Evolutionary conservation across 176 grass and related monocot species (phyloP).

Genomic region (Raddia distichophylla): DNA sequence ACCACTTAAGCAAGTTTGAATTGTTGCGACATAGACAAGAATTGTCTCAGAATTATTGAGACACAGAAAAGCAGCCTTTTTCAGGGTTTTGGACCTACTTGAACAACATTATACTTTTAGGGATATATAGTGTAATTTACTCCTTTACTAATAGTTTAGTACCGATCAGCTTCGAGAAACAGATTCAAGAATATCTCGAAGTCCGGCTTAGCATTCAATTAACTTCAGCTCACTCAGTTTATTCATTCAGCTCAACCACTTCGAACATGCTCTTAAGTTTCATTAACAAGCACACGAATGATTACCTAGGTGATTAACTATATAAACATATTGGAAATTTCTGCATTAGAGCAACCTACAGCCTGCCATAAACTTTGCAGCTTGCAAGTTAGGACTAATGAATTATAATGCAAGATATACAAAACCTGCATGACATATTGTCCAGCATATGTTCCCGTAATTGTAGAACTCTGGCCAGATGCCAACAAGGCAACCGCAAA

Average conservation of each 20-base stretch:
- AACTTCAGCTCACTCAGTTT: no score
- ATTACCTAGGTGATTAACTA: neutral
- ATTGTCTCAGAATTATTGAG: no score
- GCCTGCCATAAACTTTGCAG: neutral
- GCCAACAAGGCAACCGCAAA: constrained; percentile 92
- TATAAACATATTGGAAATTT: neutral
- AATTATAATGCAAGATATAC: constrained; percentile 18
- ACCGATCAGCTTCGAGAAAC: no score
- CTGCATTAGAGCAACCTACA: constrained; percentile 1
- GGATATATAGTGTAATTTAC: no score
- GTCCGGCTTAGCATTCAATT: no score
- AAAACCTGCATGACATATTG: constrained; percentile 98
- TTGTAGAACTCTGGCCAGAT: constrained; percentile 98
- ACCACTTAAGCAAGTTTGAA: no score
- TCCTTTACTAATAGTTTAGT: no score
- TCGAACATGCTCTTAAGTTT: neutral
- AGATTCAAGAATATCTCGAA: no score
- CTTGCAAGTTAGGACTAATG: constrained; percentile 25
- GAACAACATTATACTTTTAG: no score
- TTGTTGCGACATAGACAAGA: no score
- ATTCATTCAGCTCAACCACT: neutral
- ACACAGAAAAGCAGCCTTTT: no score
- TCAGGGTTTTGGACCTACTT: no score
- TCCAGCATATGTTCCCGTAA: constrained; percentile 96
- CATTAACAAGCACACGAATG: neutral